These are phyloP conservation scores for Trichosanthes truncata DNA, from an alignment of 306 rosid genomes.

Conservation along the genomic window DNA sequence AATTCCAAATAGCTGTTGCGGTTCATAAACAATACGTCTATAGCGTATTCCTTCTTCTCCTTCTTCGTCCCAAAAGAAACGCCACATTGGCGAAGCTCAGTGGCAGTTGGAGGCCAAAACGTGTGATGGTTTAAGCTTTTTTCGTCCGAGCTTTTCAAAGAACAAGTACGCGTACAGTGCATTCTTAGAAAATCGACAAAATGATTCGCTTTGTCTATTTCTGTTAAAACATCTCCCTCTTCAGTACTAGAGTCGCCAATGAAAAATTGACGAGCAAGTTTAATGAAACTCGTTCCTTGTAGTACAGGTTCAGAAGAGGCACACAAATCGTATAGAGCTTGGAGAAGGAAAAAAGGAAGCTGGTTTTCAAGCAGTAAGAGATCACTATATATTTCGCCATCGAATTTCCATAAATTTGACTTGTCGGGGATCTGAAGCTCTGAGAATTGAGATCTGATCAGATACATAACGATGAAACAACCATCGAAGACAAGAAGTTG, in stretches of 20 bases:
- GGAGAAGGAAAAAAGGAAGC: neutral
- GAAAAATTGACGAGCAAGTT: neutral
- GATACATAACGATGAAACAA: neutral
- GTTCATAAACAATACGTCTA: too few relatives aligned
- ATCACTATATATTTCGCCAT: too few relatives aligned
- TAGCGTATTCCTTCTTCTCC: too few relatives aligned
- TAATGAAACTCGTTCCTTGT: too few relatives aligned
- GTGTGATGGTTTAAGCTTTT: slow-evolving; percentile 16
- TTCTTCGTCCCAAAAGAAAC: too few relatives aligned
- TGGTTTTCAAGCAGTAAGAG: neutral
- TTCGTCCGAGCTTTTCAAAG: slow-evolving; percentile 9
- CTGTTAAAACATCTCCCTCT: neutral
- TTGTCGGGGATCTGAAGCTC: neutral
- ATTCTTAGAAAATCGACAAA: neutral
- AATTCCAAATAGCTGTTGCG: too few relatives aligned
- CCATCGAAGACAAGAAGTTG: neutral
- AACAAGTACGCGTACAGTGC: neutral
- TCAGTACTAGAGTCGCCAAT: too few relatives aligned
- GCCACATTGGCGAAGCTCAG: neutral
- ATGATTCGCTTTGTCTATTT: neutral
- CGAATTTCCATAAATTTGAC: neutral
- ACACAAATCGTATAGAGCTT: neutral
- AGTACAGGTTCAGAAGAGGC: too few relatives aligned
- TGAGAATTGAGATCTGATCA: neutral
- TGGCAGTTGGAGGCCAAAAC: neutral